These are phyloP conservation scores for Termitomyces sp. DNA, from an alignment of 768 basidiomycete species.

Conservation along the genomic window DNA sequence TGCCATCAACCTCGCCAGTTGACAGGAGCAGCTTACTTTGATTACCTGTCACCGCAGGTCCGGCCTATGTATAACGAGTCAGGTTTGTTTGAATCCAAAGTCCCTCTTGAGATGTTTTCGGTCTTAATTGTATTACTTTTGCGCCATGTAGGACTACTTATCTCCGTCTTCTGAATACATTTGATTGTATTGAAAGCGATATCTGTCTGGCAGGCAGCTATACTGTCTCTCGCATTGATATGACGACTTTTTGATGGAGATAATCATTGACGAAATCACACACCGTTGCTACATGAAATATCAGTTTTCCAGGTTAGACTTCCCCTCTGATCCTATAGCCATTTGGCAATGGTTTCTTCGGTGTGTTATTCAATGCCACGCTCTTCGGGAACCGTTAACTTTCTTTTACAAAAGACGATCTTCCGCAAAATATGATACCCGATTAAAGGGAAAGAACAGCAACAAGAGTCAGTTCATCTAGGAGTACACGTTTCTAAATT, in stretches of 20 bases:
- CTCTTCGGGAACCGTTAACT: too few relatives aligned
- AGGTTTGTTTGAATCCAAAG: background rate
- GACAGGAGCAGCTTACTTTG: conserved; percentile 11
- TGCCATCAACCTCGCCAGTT: conserved; percentile 14
- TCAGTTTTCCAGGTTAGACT: too few relatives aligned
- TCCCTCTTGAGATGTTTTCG: background rate
- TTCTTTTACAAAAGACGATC: too few relatives aligned
- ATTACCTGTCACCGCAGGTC: background rate
- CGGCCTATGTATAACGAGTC: background rate
- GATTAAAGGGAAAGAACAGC: conserved; percentile 49
- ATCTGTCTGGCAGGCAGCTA: too few relatives aligned
- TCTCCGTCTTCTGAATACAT: background rate
- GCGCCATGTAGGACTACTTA: background rate
- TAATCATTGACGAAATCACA: too few relatives aligned
- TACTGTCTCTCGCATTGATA: too few relatives aligned
- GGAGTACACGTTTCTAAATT: conserved; percentile 8
- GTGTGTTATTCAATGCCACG: too few relatives aligned
- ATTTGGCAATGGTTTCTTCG: too few relatives aligned
- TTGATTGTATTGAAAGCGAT: too few relatives aligned
- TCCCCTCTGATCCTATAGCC: too few relatives aligned
- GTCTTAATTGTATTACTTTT: background rate
- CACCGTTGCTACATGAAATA: too few relatives aligned
- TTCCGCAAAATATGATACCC: background rate
- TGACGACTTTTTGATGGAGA: too few relatives aligned
- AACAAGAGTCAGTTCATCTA: conserved; percentile 23